These are phyloP conservation scores for Pneumocystis carinii DNA, from an alignment of 1,139 yeast genomes.

Conservation along the genomic window DNA sequence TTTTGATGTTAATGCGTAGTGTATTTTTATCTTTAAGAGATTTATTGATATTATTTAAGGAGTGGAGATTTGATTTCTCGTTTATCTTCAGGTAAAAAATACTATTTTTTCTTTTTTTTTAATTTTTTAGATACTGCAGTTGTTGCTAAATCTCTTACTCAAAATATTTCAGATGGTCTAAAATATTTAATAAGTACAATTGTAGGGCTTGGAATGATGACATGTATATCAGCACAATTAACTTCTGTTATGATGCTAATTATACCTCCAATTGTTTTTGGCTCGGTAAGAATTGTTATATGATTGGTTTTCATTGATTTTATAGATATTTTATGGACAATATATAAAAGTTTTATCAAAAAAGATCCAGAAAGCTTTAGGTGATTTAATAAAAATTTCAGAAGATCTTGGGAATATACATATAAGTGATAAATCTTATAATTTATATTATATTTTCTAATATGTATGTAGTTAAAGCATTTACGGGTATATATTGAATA, in stretches of 20 bases:
- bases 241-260: slow-evolving; percentile 61
- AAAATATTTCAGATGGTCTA: slow-evolving; percentile 80
- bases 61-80: slow-evolving; percentile 89
- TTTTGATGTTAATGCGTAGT: slow-evolving; percentile 54
- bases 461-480: background rate
- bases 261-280: slow-evolving; percentile 51
- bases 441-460: background rate
- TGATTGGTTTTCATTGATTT: slow-evolving; percentile 42
- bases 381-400: slow-evolving; percentile 71
- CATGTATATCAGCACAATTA: slow-evolving; percentile 64
- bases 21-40: background rate
- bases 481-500: slow-evolving; percentile 25
- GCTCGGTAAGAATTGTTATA: slow-evolving; percentile 4
- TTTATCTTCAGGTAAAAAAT: slow-evolving; percentile 41
- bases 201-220: slow-evolving; percentile 80
- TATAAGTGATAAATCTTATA: background rate
- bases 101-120: background rate
- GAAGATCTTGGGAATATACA: slow-evolving; percentile 72
- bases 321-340: slow-evolving; percentile 50
- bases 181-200: slow-evolving; percentile 65
- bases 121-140: slow-evolving; percentile 46
- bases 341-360: slow-evolving; percentile 61
- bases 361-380: slow-evolving; percentile 70
- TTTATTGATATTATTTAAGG: slow-evolving; percentile 24
- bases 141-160: slow-evolving; percentile 74